Conservation (phyloP, 805 yeast species). For the Cyberlindnera petersonii region DNA sequence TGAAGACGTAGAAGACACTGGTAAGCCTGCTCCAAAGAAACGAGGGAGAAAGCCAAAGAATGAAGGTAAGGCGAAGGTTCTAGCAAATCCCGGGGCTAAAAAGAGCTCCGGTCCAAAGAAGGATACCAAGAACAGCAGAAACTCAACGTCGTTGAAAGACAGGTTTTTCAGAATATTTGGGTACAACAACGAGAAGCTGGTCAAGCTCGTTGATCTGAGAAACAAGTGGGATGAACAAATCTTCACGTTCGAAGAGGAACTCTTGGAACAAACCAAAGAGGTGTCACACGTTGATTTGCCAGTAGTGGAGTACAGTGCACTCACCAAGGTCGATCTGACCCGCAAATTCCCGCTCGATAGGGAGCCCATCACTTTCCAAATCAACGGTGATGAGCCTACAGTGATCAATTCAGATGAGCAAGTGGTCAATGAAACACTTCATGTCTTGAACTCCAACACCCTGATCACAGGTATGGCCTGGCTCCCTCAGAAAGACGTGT, state of each 20-base stretch:
- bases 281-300: conserved; percentile 7
- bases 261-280: conserved; percentile 21
- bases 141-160: conserved; percentile 38
- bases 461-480: conserved; percentile 51
- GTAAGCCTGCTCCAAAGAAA: conserved; percentile 24
- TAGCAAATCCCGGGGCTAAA: conserved; percentile 7
- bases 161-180: conserved; percentile 48
- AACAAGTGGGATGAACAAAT: conserved; percentile 46
- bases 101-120: conserved; percentile 16
- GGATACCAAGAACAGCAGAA: conserved; percentile 25
- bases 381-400: conserved; percentile 15
- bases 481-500: conserved; percentile 34
- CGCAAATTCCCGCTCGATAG: conserved; percentile 24
- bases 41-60: conserved; percentile 22
- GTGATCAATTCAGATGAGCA: conserved; percentile 19
- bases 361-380: conserved; percentile 17
- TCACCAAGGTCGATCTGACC: conserved; percentile 25
- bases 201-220: conserved; percentile 41
- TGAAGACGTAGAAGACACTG: conserved; percentile 2
- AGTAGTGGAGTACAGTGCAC: conserved; percentile 12
- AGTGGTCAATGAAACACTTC: conserved; percentile 31
- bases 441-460: conserved; percentile 48
- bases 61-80: conserved; percentile 15
- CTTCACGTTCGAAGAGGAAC: conserved; percentile 38
- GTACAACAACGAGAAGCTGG: conserved; percentile 38